These are phyloP conservation scores for Clathrospora elynae DNA, from an alignment of 2,329 filamentous ascomycete genomes.

Conservation along the genomic window DNA sequence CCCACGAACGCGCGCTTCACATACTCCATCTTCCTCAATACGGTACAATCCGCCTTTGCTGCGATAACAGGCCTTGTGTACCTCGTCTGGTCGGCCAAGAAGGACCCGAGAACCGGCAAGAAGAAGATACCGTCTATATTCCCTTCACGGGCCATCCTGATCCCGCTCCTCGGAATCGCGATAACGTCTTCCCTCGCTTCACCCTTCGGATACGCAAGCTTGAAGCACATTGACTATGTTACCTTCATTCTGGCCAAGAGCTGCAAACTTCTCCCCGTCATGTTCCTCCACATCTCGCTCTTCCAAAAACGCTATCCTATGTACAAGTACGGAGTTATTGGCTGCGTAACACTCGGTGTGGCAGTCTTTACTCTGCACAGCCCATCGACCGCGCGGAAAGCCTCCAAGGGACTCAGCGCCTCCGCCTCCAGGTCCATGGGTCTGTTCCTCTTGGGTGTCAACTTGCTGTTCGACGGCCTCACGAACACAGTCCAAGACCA, in stretches of 20 bases:
- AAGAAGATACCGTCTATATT: constrained; percentile 65
- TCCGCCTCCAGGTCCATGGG: constrained; percentile 72
- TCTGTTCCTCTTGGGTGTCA: constrained; percentile 80
- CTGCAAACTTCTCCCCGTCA: constrained; percentile 98
- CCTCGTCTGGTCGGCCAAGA: constrained; percentile 68
- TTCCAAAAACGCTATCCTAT: constrained; percentile 88
- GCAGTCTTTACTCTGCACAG: constrained; percentile 92
- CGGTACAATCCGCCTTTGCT: constrained; percentile 89
- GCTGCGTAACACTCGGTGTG: constrained; percentile 87
- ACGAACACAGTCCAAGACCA: constrained; percentile 97
- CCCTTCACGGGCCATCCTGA: constrained; percentile 73
- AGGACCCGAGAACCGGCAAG: constrained; percentile 41
- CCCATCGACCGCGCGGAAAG: constrained; percentile 51
- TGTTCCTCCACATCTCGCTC: constrained; percentile 92
- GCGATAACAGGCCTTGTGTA: constrained; percentile 82
- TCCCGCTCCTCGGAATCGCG: constrained; percentile 81
- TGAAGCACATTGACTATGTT: constrained; percentile 95
- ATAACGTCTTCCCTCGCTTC: constrained; percentile 86
- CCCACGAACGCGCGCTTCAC: constrained; percentile 71
- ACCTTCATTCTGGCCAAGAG: constrained; percentile 97
- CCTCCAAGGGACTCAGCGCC: constrained; percentile 61
- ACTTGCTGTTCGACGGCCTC: constrained; percentile 91
- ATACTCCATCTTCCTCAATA: constrained; percentile 94
- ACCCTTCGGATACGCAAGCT: constrained; percentile 92
- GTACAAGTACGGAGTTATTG: constrained; percentile 95